Evolutionary conservation across 2,329 filamentous ascomycete genomes (phyloP), one percentile per base, ranked within the genome.

Genomic region (Colletotrichum sp.): DNA sequence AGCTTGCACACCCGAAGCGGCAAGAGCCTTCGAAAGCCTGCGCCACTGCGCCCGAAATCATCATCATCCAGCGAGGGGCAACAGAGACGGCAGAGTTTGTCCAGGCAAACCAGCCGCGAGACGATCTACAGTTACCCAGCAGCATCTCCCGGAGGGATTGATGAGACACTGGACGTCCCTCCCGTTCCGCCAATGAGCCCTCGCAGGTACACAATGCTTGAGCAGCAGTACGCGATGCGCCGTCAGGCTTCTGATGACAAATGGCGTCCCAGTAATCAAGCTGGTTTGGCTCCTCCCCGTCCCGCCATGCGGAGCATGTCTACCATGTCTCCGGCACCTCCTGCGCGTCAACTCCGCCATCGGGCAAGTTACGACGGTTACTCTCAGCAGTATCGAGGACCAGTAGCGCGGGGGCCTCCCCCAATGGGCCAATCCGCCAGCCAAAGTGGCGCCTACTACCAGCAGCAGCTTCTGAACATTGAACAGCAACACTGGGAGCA

Each of bases 1-100:
- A 88, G 85, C 78, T 85, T 88, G 81, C 82, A 82, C n/a, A 87
- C 85, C 6, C 83, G 86, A 30, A 86, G 83, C 34, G 81, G 77
- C 15, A 13, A 83, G 80, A 62, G 82, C 80, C 21, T 86, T 83
- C 69, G 69, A 8, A 76, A 70, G 5, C 83, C 84, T 15, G 78
- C 84, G 10, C 83, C 84, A 15, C 78, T 84, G 13, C 84, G 86
- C 30, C 79, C 86, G 7, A 82, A 83, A 49, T 84, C 84, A 15
- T 85, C 83, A 4, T 83, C 84, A 4, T 81, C 83, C 16, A 78
- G 72, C 52, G 76, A 78, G 60, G 52, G 16, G 16, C 62, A 57
- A 10, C 52, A 12, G 63, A 66, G 24, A 69, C 79, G 74, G 26
- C 74, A 78, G 55, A 72, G 69, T 8, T 36, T 79, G 12, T 77